Evolutionary conservation across 2,329 filamentous ascomycete genomes (phyloP), one percentile per base, ranked within the genome.

Genomic region (Aspergillus ruber): DNA sequence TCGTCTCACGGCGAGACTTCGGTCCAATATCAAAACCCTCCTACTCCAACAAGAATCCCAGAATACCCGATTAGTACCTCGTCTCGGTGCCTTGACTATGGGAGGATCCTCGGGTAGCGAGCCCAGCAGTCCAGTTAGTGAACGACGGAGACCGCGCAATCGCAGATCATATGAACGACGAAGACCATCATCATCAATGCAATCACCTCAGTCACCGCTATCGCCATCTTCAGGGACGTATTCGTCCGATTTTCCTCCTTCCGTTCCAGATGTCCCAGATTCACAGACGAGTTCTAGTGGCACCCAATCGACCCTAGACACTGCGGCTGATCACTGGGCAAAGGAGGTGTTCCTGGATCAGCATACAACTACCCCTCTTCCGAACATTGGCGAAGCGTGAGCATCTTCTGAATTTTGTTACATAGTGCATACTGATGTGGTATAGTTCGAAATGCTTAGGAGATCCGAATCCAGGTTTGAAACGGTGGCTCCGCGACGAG

Each of bases 291-390:
- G 57, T 27, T 66, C 67, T 15, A 54, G 51, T 7, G 63, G 61
- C 3, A 66, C 62, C 17, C 58, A 61, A 23, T 67, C 67, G 2
- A 52, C 59, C n/a, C 57, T 59, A 2, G 64, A 59, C 46, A 43
- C 54, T 8, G 43, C 61, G 17, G 55, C 53, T 45, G 60, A 63
- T 8, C 73, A 75, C 55, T 76, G 73, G 73, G 64, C 71, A 3
- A 64, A 60, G 44, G 60, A 56, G 6, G 64, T 73, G 0, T 74
- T 74, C 41, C 46, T 56, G 4, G 57, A 60, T 18, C 50, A 50
- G 43, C 52, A 57, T 12, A 53, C 66, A 6, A 49, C 53, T 21
- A 70, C 64, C 3, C 54, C 52, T 4, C 57, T 73, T 8, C 53
- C 56, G n/a, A 47, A 49, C 12, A 46, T 52, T 3, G 58, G 60